These are phyloP conservation scores for Pichia eremophila DNA, from an alignment of 805 yeast genomes.

Conservation along the genomic window DNA sequence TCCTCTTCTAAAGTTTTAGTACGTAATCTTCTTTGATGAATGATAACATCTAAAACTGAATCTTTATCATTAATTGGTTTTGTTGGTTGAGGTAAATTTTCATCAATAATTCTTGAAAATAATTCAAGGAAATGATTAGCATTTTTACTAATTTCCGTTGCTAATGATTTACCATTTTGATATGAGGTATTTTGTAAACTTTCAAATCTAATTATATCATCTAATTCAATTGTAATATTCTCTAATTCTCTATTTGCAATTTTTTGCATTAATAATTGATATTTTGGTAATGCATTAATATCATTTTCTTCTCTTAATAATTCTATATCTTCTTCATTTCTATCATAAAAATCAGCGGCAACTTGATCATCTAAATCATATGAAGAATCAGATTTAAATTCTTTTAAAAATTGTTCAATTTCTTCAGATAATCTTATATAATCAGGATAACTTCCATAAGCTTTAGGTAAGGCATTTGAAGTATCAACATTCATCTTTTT, in stretches of 20 bases:
- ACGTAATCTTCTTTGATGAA: slow-evolving; percentile 81
- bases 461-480: slow-evolving; percentile 1
- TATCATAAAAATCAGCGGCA: slow-evolving; percentile 28
- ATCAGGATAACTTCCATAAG: slow-evolving; percentile 29
- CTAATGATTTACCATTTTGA: slow-evolving; percentile 24
- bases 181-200: slow-evolving; percentile 18
- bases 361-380: slow-evolving; percentile 12
- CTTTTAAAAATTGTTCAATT: slow-evolving; percentile 56
- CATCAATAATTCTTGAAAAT: slow-evolving; percentile 68
- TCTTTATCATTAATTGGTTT: slow-evolving; percentile 70
- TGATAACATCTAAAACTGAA: slow-evolving; percentile 86
- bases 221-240: slow-evolving; percentile 66
- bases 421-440: slow-evolving; percentile 53
- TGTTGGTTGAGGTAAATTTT: slow-evolving; percentile 80
- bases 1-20: slow-evolving; percentile 67
- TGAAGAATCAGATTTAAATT: slow-evolving; percentile 42
- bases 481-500: background rate
- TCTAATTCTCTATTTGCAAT: slow-evolving; percentile 77
- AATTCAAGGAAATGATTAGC: slow-evolving; percentile 73
- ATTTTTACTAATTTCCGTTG: slow-evolving; percentile 57
- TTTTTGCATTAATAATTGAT: slow-evolving; percentile 61
- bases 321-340: slow-evolving; percentile 23
- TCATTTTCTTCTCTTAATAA: slow-evolving; percentile 19
- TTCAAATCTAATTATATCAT: slow-evolving; percentile 72
- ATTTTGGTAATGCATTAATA: slow-evolving; percentile 48